phyloP scores from a whole-genome alignment of 768 basidiomycete genomes.

The Chalciporus piperatus region DNA sequence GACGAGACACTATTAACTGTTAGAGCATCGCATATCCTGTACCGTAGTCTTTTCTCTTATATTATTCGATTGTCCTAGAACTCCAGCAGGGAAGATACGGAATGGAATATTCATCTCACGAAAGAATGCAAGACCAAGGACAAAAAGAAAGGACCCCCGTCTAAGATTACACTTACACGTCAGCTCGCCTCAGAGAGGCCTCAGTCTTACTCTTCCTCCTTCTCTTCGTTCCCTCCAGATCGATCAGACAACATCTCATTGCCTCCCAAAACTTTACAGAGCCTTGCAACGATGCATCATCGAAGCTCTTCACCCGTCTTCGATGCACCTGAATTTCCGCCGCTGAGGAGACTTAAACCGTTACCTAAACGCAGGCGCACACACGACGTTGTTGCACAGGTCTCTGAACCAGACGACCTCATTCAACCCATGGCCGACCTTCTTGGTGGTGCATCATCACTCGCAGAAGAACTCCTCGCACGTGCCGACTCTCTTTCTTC shows the following conservation, averaged over 20 bases:
- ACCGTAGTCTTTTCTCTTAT: slow-evolving; percentile 34
- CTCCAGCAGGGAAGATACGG: too few relatives aligned
- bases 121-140: neutral
- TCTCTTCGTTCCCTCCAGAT: too few relatives aligned
- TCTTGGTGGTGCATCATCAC: slow-evolving; percentile 43
- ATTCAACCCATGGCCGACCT: slow-evolving; percentile 31
- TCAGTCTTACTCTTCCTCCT: slow-evolving; percentile 8
- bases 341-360: slow-evolving; percentile 68
- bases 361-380: slow-evolving; percentile 74
- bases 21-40: slow-evolving; percentile 68
- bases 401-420: slow-evolving; percentile 26
- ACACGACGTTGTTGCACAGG: slow-evolving; percentile 30
- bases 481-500: slow-evolving; percentile 58
- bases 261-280: slow-evolving; percentile 12
- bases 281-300: slow-evolving; percentile 42
- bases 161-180: slow-evolving; percentile 34
- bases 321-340: slow-evolving; percentile 62
- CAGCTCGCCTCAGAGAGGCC: slow-evolving; percentile 10
- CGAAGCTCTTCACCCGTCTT: slow-evolving; percentile 56
- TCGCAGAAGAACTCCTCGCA: slow-evolving; percentile 56
- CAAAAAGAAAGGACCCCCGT: too few relatives aligned
- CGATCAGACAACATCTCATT: slow-evolving; percentile 13
- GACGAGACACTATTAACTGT: slow-evolving; percentile 59
- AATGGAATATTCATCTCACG: slow-evolving; percentile 19
- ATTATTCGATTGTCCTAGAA: slow-evolving; percentile 16